Evolutionary conservation across 352 stramenopile species (phyloP), one percentile per base, ranked within the genome.

Genomic region (Pythium scleroteichum): DNA sequence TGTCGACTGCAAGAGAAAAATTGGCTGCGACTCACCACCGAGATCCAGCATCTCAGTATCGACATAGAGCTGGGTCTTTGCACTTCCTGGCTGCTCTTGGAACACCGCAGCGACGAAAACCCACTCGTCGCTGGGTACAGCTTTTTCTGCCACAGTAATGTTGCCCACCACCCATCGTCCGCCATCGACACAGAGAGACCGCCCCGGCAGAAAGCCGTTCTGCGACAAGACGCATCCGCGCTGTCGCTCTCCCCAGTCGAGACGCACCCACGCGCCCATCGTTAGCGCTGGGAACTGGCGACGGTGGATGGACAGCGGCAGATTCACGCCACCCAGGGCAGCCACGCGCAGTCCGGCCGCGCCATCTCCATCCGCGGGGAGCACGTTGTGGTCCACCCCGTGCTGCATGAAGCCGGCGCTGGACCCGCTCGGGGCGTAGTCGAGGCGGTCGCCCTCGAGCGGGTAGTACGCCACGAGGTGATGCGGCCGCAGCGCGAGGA

Each of bases 401-500:
- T 87, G 70, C 69, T 82, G 73, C 20, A 50, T 51, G 65, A 72
- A 87, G 38, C 77, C 75, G 24, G 75, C 44, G 10, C 33, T 23
- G 2, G 40, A 55, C 8, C 77, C 77, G 1, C 29, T 22, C 0
- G 78, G 78, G 6, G 78, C 75, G 32, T 78, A 76, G 61, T 87
- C 78, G 20, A 56, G 45, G 0, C 52, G 57, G 50, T 82, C 64
- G 1, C 51, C 32, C 4, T 51, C 26, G n/a, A 87, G 54, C 12
- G 78, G 78, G 48, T 83, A 87, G 48, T 73, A 78, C 17, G 73
- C 75, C 12, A 85, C 53, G 35, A 87, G 68, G 39, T 78, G 66
- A 10, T 32, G 57, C 27, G 73, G 73, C 7, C 62, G 64, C 10
- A 87, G 60, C 29, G 67, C 45, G 4, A 72, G 39, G 9, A 79